Conservation (phyloP, 768 basidiomycete species). For the Suillus subluteus region DNA sequence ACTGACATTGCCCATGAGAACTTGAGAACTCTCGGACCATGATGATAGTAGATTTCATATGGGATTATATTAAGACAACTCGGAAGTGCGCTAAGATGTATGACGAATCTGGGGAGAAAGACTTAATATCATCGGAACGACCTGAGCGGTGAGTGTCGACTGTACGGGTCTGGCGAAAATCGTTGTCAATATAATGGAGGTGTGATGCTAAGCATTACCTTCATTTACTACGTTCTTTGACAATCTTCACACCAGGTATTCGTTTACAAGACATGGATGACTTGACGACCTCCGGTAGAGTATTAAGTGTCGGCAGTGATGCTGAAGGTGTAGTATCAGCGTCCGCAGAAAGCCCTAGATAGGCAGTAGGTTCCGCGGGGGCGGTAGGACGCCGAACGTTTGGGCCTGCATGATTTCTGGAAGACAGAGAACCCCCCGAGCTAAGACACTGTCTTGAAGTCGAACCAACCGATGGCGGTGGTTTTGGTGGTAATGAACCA, state of each 20-base stretch:
- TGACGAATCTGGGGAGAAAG: background rate
- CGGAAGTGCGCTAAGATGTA: background rate
- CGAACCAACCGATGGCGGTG: conserved; percentile 8
- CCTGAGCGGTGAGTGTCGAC: background rate
- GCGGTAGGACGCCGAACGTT: background rate
- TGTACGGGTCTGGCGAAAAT: conserved; percentile 1
- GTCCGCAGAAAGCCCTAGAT: background rate
- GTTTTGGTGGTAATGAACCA: conserved; percentile 25
- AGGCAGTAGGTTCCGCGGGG: background rate
- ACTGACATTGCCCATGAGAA: conserved; percentile 3
- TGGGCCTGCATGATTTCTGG: background rate
- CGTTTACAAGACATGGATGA: conserved; percentile 13
- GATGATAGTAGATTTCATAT: background rate
- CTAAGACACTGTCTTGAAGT: background rate
- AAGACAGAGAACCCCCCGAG: background rate
- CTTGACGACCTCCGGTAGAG: background rate
- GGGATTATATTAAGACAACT: background rate
- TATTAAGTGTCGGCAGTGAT: background rate
- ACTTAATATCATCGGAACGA: too few relatives aligned
- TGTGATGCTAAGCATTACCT: conserved; percentile 9
- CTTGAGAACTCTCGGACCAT: background rate
- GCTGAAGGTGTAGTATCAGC: background rate
- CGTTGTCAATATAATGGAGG: conserved; percentile 1
- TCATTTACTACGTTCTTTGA: conserved; percentile 26
- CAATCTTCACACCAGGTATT: conserved; percentile 38